Percentiles rank a stretch among this genome's conserved stretches.
These are phyloP conservation scores for Calonectria henricotiae DNA, from an alignment of 2,329 filamentous ascomycete genomes.

Conservation along the genomic window DNA sequence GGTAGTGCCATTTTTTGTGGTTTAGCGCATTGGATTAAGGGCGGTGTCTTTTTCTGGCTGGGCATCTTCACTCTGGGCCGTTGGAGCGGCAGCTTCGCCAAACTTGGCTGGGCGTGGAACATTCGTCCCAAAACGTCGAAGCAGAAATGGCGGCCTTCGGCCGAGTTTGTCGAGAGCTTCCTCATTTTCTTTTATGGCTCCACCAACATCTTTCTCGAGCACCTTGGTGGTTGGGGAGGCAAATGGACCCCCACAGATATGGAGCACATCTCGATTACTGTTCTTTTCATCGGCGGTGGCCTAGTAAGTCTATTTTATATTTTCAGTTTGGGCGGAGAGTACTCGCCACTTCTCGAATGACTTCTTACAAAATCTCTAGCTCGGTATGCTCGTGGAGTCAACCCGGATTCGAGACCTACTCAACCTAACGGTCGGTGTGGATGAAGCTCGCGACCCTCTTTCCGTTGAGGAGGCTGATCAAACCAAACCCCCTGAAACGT, in stretches of 20 bases:
- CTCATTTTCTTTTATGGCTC: slow-evolving; percentile 92
- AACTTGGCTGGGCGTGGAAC: slow-evolving; percentile 97
- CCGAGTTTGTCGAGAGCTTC: slow-evolving; percentile 91
- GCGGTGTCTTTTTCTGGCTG: slow-evolving; percentile 95
- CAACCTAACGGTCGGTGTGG: slow-evolving; percentile 67
- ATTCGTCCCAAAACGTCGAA: slow-evolving; percentile 75
- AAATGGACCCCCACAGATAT: slow-evolving; percentile 86
- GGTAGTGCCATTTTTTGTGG: slow-evolving; percentile 83
- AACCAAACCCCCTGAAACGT: slow-evolving; percentile 73
- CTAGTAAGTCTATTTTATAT: slow-evolving; percentile 71
- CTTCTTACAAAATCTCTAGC: slow-evolving; percentile 62
- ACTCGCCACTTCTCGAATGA: not conserved
- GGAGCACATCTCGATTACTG: slow-evolving; percentile 92
- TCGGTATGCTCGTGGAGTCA: slow-evolving; percentile 90
- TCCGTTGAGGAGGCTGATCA: slow-evolving; percentile 68
- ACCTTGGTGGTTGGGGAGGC: slow-evolving; percentile 81
- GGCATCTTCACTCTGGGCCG: slow-evolving; percentile 89
- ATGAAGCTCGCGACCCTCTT: slow-evolving; percentile 55
- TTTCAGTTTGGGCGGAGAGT: too few species aligned
- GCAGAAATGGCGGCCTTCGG: slow-evolving; percentile 80
- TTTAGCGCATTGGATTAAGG: slow-evolving; percentile 94
- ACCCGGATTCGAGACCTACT: slow-evolving; percentile 77
- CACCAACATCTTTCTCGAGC: slow-evolving; percentile 94
- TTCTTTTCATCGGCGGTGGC: slow-evolving; percentile 95
- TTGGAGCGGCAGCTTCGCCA: slow-evolving; percentile 91